phyloP scores from a whole-genome alignment of 495 filamentous ascomycete genomes.

The Xylaria flabelliformis region DNA sequence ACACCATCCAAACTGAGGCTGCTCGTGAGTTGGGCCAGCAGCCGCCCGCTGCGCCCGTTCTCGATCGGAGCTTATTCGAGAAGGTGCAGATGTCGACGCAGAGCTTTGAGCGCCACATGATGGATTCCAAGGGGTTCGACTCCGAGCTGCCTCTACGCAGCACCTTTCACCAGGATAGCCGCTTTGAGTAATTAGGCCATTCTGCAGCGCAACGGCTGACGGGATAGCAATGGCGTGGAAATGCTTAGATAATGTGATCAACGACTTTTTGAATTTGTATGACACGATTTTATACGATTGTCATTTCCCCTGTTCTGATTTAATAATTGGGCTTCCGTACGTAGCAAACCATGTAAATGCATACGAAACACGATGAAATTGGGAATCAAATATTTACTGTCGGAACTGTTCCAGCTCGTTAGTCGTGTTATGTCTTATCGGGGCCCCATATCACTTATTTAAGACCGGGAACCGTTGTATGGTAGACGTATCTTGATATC shows the following conservation, averaged over 20 bases:
- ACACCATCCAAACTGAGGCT: constrained; percentile 51
- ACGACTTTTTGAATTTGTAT: not conserved
- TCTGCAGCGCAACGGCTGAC: not conserved
- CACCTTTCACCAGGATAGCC: constrained; percentile 25
- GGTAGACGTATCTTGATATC: not conserved
- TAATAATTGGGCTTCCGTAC: not conserved
- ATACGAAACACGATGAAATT: not conserved
- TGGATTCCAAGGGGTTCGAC: constrained; percentile 26
- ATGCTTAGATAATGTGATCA: not conserved
- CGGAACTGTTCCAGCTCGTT: not conserved
- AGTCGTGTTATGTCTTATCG: not conserved
- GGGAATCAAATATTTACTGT: not conserved
- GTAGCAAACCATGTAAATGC: not conserved
- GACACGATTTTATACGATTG: not conserved
- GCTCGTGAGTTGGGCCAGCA: constrained; percentile 36
- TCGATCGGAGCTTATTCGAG: constrained; percentile 40
- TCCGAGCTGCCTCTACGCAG: constrained; percentile 28
- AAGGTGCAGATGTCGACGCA: constrained; percentile 47
- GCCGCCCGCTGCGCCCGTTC: constrained; percentile 36
- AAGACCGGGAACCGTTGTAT: not conserved
- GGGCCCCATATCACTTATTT: not conserved
- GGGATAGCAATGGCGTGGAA: not conserved
- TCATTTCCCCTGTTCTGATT: not conserved
- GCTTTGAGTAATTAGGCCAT: constrained; percentile 20
- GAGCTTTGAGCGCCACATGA: constrained; percentile 35